A percentile compares a stretch with the other conserved stretches of the same genome.
These are phyloP conservation scores for Aspergillus sp. DNA, from an alignment of 2,329 filamentous ascomycete species.

Conservation along the genomic window DNA sequence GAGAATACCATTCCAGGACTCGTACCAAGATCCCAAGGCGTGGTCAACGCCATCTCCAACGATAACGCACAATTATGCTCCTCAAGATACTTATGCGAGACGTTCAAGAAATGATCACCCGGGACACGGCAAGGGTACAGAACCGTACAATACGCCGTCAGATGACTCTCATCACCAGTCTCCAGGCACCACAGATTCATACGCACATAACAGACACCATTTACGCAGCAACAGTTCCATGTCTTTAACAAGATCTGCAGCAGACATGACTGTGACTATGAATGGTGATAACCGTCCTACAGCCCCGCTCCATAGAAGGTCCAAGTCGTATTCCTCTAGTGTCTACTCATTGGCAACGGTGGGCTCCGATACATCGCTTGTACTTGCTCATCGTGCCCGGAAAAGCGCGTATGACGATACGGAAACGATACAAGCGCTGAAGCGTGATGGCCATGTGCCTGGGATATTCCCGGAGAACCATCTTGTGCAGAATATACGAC, in stretches of 20 bases:
- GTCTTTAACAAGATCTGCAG: slow-evolving; percentile 34
- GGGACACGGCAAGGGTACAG: slow-evolving; percentile 29
- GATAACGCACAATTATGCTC: slow-evolving; percentile 9
- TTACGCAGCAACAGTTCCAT: slow-evolving; percentile 36
- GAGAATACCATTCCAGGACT: slow-evolving; percentile 18
- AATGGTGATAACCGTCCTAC: slow-evolving; percentile 23
- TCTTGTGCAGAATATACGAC: slow-evolving; percentile 37
- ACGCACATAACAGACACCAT: slow-evolving; percentile 30
- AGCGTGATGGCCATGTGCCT: slow-evolving; percentile 35
- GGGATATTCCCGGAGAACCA: slow-evolving; percentile 39
- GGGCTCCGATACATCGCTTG: slow-evolving; percentile 36
- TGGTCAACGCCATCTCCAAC: slow-evolving; percentile 15
- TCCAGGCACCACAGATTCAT: slow-evolving; percentile 28
- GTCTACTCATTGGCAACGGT: slow-evolving; percentile 38
- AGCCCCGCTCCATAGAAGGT: slow-evolving; percentile 21
- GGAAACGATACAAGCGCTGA: slow-evolving; percentile 34
- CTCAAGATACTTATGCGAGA: too few species aligned
- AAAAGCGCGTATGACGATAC: slow-evolving; percentile 39
- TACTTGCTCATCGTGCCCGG: slow-evolving; percentile 32
- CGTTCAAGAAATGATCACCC: slow-evolving; percentile 21
- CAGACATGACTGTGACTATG: slow-evolving; percentile 25
- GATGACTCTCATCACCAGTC: slow-evolving; percentile 34
- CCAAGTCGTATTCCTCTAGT: slow-evolving; percentile 35
- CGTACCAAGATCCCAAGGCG: slow-evolving; percentile 6
- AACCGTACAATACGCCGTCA: slow-evolving; percentile 33